Evolutionary conservation across 805 yeast genomes (phyloP), one percentile per base, ranked within the genome.

Genomic region (Suhomyces tanzawaensis): DNA sequence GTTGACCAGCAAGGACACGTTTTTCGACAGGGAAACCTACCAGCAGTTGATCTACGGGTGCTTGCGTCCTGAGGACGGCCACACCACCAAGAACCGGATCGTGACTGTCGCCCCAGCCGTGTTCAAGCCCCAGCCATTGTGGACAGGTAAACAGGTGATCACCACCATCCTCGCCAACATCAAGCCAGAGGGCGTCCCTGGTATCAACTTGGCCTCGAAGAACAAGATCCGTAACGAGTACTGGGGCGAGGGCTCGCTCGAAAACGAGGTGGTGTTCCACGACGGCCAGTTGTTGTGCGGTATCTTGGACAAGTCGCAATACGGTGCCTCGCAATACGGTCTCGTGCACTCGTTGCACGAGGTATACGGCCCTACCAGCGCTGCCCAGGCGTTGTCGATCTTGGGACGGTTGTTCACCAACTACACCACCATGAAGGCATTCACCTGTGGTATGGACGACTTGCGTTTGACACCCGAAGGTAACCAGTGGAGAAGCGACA

Each of bases 401-500:
- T 74, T 93, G 44, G 98, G 99, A 47, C 77, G 99, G 55, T 72
- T 93, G 39, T 91, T 95, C 69, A 95, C 99, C 16, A 88, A 86
- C 62, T 93, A 88, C 63, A 89, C 84, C 55, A 90, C 84, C 77
- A 76, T 80, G 69, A 85, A 87, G 41, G 98, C 96, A 1, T 86
- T 93, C 59, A 93, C 99, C 6, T 93, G 99, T 81, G 99, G 99
- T 76, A 95, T 93, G 99, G 99, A 93, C 62, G 99, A 93, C 70
- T 74, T 93, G 62, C 79, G 95, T 60, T 75, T 95, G 51, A 93
- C 98, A 16, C 77, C 64, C 3, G 95, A 87, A 52, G 99, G 99
- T 58, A 90, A 95, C 61, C 56, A 72, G 43, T 82, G 95, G 91
- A 81, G 99, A 72, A 67, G 69, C 11, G 95, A 88, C 43, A 85